Conservation (phyloP, 2,329 filamentous ascomycete genomes). For the Fonsecaea monophora region DNA sequence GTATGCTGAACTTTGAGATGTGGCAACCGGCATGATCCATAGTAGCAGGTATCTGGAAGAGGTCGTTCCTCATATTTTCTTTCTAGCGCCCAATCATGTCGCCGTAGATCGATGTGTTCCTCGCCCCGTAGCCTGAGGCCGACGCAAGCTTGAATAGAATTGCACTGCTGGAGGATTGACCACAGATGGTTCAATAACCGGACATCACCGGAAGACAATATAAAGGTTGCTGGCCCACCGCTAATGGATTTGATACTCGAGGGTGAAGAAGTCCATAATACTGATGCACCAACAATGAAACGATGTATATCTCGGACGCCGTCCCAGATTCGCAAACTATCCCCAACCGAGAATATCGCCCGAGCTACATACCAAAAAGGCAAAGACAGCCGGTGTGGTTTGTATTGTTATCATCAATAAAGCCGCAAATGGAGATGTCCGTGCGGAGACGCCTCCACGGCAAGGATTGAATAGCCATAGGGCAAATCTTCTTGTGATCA, state of each 20-base stretch:
- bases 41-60: not conserved
- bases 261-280: not conserved
- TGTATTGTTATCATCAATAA: not conserved
- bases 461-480: not conserved
- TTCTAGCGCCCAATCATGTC: not conserved
- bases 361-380: constrained; percentile 2
- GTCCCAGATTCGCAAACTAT: not conserved
- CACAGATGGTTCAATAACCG: too few species aligned
- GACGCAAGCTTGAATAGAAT: too few species aligned
- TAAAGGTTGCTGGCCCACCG: not conserved
- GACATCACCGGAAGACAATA: not conserved
- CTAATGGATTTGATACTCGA: not conserved
- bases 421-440: constrained; percentile 9
- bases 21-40: not conserved
- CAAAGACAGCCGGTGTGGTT: constrained; percentile 1
- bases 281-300: not conserved
- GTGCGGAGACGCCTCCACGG: constrained; percentile 14
- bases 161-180: too few species aligned
- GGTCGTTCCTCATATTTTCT: not conserved
- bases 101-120: not conserved
- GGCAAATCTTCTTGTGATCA: not conserved
- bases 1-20: too few species aligned
- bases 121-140: too few species aligned
- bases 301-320: not conserved
- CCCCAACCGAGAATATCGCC: not conserved